Base-by-base conservation (phyloP, 2,329 filamentous ascomycete species). In the Sporothrix globosa region DNA sequence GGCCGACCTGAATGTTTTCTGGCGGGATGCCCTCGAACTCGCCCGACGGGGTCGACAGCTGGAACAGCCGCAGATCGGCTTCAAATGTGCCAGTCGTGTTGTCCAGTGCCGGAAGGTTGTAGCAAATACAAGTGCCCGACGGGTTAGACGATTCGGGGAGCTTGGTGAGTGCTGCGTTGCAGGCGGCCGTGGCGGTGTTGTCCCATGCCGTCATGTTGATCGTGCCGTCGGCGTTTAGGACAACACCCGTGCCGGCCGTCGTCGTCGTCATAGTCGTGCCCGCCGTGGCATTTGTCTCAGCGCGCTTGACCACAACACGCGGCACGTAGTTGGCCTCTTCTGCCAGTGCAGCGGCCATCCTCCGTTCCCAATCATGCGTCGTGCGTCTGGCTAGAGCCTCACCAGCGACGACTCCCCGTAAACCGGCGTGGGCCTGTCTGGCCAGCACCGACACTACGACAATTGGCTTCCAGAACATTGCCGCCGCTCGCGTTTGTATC, bases 91-190 rank as follows among this genome's bases (percentile, higher is more conserved):
- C 92, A 0, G 86, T 89, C 4, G 79, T 79, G 75, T 86, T 87
- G 80, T 95, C 86, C 70, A 93, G 84, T 52, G 87, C 87, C 0
- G 90, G 89, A 30, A 96, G 80, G 78, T 96, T 96, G 82, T 95
- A 96, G 85, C 92, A 96, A 63, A 92, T 87, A 71, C 90, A 90
- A 63, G 92, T 87, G 67, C 92, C 92, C 11, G 91, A 90, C 5
- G 91, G 91, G 74, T 94, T 95, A 30, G 86, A 85, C 54, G 88
- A 86, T 72, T 84, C 81, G 17, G 82, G 81, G 65, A 93, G 82
- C 34, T 80, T 77, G 2, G 79, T 78, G 21, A 96, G 82, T 10
- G 86, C 84, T 27, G 80, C 75, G 58, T 80, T 81, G 79, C 92
- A 96, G 27, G 89, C 89, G 13, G 80, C 76, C 44, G 83, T 81